Evolutionary conservation across 129 eudicot genomes (phyloP).

Genomic region (Flaveria linearis): DNA sequence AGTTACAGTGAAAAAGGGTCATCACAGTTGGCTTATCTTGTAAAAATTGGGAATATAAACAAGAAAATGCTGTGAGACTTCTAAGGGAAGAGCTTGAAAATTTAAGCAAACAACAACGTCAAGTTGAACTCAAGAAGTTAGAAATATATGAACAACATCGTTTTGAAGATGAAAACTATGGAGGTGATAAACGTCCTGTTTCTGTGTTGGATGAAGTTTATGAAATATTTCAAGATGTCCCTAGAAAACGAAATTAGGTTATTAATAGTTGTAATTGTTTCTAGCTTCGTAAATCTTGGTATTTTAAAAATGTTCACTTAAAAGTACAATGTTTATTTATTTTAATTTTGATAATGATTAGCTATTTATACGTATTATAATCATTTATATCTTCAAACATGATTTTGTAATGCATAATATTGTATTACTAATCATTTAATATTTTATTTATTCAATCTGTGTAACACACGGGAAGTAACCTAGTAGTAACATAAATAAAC

Average conservation of each 20-base stretch:
- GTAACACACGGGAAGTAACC: no score
- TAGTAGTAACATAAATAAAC: no score
- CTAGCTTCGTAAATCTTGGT: no score
- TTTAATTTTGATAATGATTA: no score
- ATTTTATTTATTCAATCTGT: no score
- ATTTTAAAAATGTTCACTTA: no score
- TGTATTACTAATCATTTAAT: no score
- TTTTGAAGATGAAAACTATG: constrained; percentile 63
- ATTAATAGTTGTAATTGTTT: not conserved
- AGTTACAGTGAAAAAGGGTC: constrained; percentile 84
- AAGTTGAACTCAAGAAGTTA: constrained; percentile 77
- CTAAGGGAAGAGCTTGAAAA: constrained; percentile 81
- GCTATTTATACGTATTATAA: no score
- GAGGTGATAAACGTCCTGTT: constrained; percentile 64
- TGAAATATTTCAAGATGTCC: constrained; percentile 60
- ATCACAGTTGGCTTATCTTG: constrained; percentile 67
- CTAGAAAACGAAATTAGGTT: constrained; percentile 58
- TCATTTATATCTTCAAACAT: no score
- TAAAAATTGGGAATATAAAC: constrained; percentile 88
- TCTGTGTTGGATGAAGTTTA: constrained; percentile 63
- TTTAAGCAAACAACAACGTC: constrained; percentile 75
- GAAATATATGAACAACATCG: constrained; percentile 83
- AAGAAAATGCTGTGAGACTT: constrained; percentile 79
- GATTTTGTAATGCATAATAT: no score
- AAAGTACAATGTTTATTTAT: no score